phyloP scores from a whole-genome alignment of 306 rosid genomes.

The Inga laurina region DNA sequence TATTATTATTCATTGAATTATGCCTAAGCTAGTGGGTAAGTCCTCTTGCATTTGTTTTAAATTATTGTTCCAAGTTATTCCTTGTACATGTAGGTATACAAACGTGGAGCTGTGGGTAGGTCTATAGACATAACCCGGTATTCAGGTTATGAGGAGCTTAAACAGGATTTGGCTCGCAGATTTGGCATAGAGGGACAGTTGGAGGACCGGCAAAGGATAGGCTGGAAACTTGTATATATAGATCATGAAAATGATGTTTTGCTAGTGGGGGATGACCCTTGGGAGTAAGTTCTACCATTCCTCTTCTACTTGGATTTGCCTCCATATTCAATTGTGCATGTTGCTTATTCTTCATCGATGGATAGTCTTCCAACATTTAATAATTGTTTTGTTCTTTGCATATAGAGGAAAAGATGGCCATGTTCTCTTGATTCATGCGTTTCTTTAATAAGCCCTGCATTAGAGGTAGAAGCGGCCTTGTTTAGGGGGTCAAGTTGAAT shows the following conservation, averaged over 20 bases:
- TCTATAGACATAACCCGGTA: slow-evolving; percentile 90
- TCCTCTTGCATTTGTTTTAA: not conserved
- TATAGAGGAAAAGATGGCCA: not conserved
- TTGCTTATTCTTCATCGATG: slow-evolving; percentile 1
- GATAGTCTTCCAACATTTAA: not conserved
- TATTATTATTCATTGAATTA: not conserved
- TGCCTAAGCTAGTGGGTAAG: not conserved
- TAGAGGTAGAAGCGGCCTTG: not conserved
- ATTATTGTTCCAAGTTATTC: slow-evolving; percentile 28
- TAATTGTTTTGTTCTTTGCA: not conserved
- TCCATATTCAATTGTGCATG: not conserved
- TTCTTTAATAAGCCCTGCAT: not conserved
- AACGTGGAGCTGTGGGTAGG: slow-evolving; percentile 99
- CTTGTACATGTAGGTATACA: slow-evolving; percentile 63
- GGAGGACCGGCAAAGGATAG: slow-evolving; percentile 84
- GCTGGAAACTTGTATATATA: slow-evolving; percentile 95
- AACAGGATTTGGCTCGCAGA: slow-evolving; percentile 88
- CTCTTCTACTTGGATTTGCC: slow-evolving; percentile 15
- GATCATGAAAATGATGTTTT: slow-evolving; percentile 94
- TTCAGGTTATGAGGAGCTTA: slow-evolving; percentile 83
- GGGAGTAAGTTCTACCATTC: slow-evolving; percentile 71
- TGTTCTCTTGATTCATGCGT: not conserved
- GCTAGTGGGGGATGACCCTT: slow-evolving; percentile 96
- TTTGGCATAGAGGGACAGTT: slow-evolving; percentile 95
- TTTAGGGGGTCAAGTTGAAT: not conserved